Conservation (phyloP, 2,329 filamentous ascomycete species). For the Bipolaris bicolor region DNA sequence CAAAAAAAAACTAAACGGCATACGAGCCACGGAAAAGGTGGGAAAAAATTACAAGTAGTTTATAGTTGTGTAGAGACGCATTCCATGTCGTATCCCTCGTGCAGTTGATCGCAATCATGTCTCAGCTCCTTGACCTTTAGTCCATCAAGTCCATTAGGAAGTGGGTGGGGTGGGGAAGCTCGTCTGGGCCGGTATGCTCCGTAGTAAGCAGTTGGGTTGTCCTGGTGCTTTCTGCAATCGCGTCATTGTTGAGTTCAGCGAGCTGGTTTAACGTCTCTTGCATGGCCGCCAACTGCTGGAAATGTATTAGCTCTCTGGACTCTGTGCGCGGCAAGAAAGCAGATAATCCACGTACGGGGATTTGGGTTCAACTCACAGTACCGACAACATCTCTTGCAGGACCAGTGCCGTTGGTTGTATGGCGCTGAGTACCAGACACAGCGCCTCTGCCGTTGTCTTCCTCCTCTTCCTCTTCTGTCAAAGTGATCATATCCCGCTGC, state of each 20-base stretch:
- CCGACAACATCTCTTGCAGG: constrained; percentile 37
- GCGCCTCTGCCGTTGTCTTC: constrained; percentile 17
- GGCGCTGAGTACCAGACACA: constrained; percentile 8
- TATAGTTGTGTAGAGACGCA: neutral
- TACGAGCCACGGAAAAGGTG: neutral
- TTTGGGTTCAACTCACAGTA: constrained; percentile 40
- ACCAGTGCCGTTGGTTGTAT: constrained; percentile 14
- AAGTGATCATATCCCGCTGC: constrained; percentile 40
- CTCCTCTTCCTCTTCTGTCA: constrained; percentile 40
- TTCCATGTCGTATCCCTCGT: constrained; percentile 3
- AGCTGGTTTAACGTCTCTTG: constrained; percentile 46
- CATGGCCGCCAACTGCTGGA: constrained; percentile 50
- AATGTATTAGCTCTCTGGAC: constrained; percentile 33
- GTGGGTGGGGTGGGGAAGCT: neutral
- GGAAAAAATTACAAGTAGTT: neutral
- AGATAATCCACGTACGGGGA: constrained; percentile 9
- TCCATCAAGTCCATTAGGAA: neutral
- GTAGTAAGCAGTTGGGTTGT: constrained; percentile 40
- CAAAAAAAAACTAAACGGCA: neutral
- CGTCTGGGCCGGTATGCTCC: constrained; percentile 9
- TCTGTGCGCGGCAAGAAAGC: neutral
- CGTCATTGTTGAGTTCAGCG: constrained; percentile 44
- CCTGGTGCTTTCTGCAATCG: constrained; percentile 42
- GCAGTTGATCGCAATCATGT: neutral
- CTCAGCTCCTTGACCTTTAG: neutral